Percentiles rank a stretch among this genome's conserved stretches.
Conservation (phyloP, 306 rosid genomes). For the Vigna hirtella region DNA sequence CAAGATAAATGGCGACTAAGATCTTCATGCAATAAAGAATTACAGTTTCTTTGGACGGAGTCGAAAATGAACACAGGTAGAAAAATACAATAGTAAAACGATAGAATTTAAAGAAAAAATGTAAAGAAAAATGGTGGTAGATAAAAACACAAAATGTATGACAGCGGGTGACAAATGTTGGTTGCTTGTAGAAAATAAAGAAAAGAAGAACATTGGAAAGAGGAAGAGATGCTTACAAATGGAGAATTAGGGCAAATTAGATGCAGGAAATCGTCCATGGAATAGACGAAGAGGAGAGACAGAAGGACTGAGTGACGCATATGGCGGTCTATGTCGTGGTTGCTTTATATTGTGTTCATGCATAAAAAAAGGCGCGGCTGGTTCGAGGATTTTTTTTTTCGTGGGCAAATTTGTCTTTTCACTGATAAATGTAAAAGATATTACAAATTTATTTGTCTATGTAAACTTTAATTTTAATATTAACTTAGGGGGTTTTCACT, state of each 20-base stretch:
- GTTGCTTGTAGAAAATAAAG: not conserved
- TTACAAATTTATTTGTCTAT: too few relatives aligned
- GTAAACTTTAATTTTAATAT: not conserved
- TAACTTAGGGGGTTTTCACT: too few relatives aligned
- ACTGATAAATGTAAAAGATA: too few relatives aligned
- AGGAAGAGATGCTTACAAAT: slow-evolving; percentile 53
- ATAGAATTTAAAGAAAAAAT: not conserved
- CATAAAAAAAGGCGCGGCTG: not conserved
- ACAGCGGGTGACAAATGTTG: not conserved
- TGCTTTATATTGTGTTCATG: not conserved
- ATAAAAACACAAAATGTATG: not conserved
- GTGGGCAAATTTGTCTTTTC: too few relatives aligned
- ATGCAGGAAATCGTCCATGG: slow-evolving; percentile 58
- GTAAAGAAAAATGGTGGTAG: not conserved
- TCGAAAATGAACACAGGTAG: not conserved
- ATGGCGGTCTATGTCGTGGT: too few relatives aligned
- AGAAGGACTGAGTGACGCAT: too few relatives aligned
- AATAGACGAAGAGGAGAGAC: not conserved
- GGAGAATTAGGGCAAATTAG: slow-evolving; percentile 71
- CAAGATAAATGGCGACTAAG: slow-evolving; percentile 16
- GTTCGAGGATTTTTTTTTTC: too few relatives aligned
- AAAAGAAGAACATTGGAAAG: not conserved
- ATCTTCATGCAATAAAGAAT: slow-evolving; percentile 5
- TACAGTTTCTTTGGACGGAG: not conserved
- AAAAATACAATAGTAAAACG: too few relatives aligned